Conservation (phyloP, 257 asterid genomes). For the Solanum lycopersicoides region DNA sequence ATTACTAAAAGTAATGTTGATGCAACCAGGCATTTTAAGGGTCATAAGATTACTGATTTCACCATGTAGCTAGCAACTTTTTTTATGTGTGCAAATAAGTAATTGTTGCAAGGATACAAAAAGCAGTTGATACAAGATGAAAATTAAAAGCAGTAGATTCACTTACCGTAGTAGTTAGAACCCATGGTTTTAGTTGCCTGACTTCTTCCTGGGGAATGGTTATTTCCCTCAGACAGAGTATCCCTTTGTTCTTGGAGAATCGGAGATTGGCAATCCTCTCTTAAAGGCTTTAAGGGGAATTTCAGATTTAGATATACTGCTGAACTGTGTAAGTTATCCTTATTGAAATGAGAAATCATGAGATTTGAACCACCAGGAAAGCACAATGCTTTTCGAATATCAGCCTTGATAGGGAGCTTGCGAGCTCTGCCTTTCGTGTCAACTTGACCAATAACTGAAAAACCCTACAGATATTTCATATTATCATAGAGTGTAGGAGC, state of each 20-base stretch:
- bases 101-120: background rate
- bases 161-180: constrained; percentile 17
- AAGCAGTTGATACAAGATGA: background rate
- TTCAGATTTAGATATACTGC: constrained; percentile 18
- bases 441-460: constrained; percentile 71
- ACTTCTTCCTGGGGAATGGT: constrained; percentile 20
- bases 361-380: constrained; percentile 89
- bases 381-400: constrained; percentile 68
- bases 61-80: background rate
- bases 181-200: constrained; percentile 10
- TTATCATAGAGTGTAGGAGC: background rate
- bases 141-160: background rate
- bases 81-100: background rate
- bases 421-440: constrained; percentile 61
- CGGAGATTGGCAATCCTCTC: constrained; percentile 6
- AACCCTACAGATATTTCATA: constrained; percentile 42
- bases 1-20: background rate
- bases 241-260: constrained; percentile 16
- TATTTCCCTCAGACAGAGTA: constrained; percentile 8
- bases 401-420: constrained; percentile 70
- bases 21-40: background rate
- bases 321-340: constrained; percentile 18
- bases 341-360: constrained; percentile 58
- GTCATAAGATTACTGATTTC: background rate
- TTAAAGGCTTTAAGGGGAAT: constrained; percentile 21